These are phyloP conservation scores for Zymoseptoria crescenta DNA, from an alignment of 2,329 filamentous ascomycete species.

Conservation along the genomic window DNA sequence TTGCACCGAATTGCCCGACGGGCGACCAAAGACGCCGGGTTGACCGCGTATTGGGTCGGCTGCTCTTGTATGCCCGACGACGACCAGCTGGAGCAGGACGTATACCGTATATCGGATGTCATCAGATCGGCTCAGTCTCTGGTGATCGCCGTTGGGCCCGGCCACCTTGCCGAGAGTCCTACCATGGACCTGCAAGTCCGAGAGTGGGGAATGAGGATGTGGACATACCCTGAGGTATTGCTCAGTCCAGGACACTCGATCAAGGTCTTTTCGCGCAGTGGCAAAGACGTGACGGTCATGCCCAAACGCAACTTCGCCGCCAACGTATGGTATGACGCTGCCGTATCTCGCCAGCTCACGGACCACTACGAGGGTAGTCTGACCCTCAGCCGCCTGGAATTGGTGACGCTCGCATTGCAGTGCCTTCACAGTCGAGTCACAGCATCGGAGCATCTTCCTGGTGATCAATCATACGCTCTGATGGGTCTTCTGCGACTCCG, in stretches of 20 bases:
- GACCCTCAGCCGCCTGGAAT: constrained; percentile 35
- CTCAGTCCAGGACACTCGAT: constrained; percentile 29
- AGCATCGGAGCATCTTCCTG: constrained; percentile 28
- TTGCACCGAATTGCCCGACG: constrained; percentile 29
- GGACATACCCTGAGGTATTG: constrained; percentile 41
- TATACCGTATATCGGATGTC: constrained; percentile 42
- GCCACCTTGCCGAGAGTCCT: constrained; percentile 12
- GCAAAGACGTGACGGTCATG: constrained; percentile 20
- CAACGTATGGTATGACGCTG: constrained; percentile 35
- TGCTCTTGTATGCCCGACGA: constrained; percentile 30
- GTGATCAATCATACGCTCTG: constrained; percentile 40
- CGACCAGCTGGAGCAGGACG: constrained; percentile 17
- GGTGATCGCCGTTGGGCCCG: constrained; percentile 35
- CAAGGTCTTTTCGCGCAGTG: constrained; percentile 28
- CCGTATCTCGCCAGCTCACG: constrained; percentile 35
- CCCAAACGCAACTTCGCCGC: constrained; percentile 37
- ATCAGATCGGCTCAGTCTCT: constrained; percentile 37
- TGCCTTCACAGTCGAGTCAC: constrained; percentile 36
- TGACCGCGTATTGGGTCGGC: constrained; percentile 7
- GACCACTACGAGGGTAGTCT: constrained; percentile 41
- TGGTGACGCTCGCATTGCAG: constrained; percentile 34
- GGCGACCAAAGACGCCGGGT: constrained; percentile 24
- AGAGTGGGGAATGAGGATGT: constrained; percentile 40
- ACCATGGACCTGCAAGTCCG: constrained; percentile 28
- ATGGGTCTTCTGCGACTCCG: constrained; percentile 40